Evolutionary conservation across 2,329 filamentous ascomycete species (phyloP).

Genomic region (Alternaria conjuncta): DNA sequence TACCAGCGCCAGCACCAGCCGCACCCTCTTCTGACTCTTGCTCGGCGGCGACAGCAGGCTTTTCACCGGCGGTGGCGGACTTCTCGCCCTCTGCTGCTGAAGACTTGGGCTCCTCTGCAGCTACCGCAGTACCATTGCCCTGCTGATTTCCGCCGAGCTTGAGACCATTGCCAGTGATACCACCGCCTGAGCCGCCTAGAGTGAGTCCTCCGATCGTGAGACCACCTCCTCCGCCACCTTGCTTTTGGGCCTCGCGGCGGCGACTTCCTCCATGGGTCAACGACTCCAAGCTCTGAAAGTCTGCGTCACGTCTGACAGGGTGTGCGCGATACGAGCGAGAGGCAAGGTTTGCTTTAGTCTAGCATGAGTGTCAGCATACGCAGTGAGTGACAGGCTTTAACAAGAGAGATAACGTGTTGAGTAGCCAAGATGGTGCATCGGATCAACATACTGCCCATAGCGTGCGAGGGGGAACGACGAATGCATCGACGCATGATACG

Average conservation of each 20-base stretch:
- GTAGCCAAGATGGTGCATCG: not conserved
- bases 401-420: not conserved
- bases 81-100: conserved; percentile 9
- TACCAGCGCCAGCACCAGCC: conserved; percentile 18
- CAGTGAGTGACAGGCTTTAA: not conserved
- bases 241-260: conserved; percentile 13
- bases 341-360: conserved; percentile 17
- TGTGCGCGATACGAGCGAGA: conserved; percentile 20
- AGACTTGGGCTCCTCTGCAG: conserved; percentile 6
- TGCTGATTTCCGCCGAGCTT: conserved; percentile 25
- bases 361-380: not conserved
- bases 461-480: conserved; percentile 22
- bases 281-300: not conserved
- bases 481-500: conserved; percentile 28
- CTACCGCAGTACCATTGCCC: conserved; percentile 11
- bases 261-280: not conserved
- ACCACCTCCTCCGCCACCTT: conserved; percentile 20
- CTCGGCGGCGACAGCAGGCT: conserved; percentile 9
- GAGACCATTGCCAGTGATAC: conserved; percentile 31
- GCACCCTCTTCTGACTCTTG: conserved; percentile 6
- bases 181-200: conserved; percentile 39
- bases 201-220: conserved; percentile 39
- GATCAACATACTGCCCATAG: conserved; percentile 29
- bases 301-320: conserved; percentile 14
- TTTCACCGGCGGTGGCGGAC: not conserved